Base-by-base conservation (phyloP, 257 asterid species). In the Craterostigma plantagineum region DNA sequence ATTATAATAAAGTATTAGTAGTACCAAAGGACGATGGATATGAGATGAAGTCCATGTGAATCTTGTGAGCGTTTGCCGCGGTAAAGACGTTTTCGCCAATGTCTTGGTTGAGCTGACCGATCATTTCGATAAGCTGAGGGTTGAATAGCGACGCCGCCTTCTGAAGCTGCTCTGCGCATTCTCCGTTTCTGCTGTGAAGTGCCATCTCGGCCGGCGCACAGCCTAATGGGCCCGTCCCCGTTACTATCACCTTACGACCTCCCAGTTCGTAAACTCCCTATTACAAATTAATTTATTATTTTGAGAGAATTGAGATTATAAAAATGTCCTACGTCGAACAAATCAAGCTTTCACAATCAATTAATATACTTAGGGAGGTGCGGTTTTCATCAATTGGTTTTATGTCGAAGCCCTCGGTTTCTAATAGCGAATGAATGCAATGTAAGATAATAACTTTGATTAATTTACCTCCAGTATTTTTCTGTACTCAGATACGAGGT, bases 141-240 rank as follows among this genome's bases (percentile, higher is more conserved):
- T 79, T 79, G 77, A 45, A 75, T 7, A 67, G 59, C 2, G 50
- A 43, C 6, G 87, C 56, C 0, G 87, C 87, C 0, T 11, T 61
- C 50, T 64, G 81, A 1, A 72, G 87, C 48, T 65, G 83, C 50
- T 34, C 60, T 1, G 75, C 77, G 18, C 92, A 79, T 44, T 75
- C 42, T 5, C 80, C 83, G 17, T 69, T 51, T 8, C 36, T 45
- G 57, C 87, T 66, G 52, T 81, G 50, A 8, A 41, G 0, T 4
- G 92, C 87, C 9, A 69, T 57, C 60, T 55, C 63, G 2, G 73
- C 62, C 4, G 92, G 92, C 43, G 65, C 87, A 47, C 92, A 79
- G 1, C 92, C 92, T 4, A 79, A 33, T 1, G 92, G 87, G 6
- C 87, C 92, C 1, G 75, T 67, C 34, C 87, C 87, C 0, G 83